Base-by-base conservation (phyloP, 352 stramenopile species). In the Globisporangium abappressorium region DNA sequence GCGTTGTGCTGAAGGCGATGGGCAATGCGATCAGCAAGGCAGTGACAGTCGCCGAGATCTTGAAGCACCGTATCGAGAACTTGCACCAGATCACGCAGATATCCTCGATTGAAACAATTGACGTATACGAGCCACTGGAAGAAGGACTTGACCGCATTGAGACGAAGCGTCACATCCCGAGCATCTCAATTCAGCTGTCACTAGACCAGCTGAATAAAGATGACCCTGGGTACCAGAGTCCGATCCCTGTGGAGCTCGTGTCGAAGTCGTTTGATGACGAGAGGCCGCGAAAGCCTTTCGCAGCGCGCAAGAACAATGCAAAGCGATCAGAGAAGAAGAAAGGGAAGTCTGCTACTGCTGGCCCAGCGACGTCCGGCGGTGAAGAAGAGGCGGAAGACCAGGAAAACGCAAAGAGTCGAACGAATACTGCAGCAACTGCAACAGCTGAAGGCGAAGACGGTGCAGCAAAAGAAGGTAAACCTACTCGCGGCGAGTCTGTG, bases 101-200 rank as follows among this genome's bases (percentile, higher is more conserved):
- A 62, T 89, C 77, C 56, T 93, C 85, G 26, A 83, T 94, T 46
- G 85, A 94, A 70, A 92, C 84, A 0, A 70, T 90, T 46, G 88
- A 95, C 60, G 81, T 91, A 54, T 95, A 94, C 57, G 88, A 95
- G 69, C 88, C 88, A 34, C 72, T 95, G 30, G 88, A 95, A 63
- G 88, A 95, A 74, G 88, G 88, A 30, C 75, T 95, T 22, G 88
- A 95, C 60, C 77, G 82, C 59, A 87, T 94, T 28, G 82, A 93
- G 75, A 87, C 75, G 20, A 87, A 77, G 62, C 83, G 84, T 43
- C 75, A 87, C 51, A 89, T 94, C 59, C 83, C 88, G 1, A 80
- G 82, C 46, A 94, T 95, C 64, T 84, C 76, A 34, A 92, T 95
- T 63, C 70, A 85, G 57, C 64, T 95, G 36, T 92, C 86, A 33